Conservation (phyloP, 2,329 filamentous ascomycete species). For the Penicillium sp. region DNA sequence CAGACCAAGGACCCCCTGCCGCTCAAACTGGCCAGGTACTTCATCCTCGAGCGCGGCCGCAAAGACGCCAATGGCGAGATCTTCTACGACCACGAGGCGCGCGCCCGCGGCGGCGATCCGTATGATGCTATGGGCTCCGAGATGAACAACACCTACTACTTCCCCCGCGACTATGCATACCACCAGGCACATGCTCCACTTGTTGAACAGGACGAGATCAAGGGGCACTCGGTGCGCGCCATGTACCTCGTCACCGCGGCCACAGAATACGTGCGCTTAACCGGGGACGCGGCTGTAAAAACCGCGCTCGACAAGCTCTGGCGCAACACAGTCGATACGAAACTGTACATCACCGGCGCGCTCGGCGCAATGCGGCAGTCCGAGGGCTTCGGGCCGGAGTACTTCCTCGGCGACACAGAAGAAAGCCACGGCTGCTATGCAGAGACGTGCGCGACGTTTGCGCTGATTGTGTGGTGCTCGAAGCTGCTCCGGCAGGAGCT, state of each 20-base stretch:
- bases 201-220: conserved; percentile 50
- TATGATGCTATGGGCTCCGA: conserved; percentile 46
- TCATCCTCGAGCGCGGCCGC: conserved; percentile 55
- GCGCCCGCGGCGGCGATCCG: conserved; percentile 41
- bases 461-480: conserved; percentile 13
- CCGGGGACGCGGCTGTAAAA: conserved; percentile 28
- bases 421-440: conserved; percentile 62
- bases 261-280: conserved; percentile 50
- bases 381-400: conserved; percentile 59
- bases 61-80: conserved; percentile 45
- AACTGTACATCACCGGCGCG: conserved; percentile 62
- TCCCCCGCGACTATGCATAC: conserved; percentile 45
- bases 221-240: conserved; percentile 58
- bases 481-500: conserved; percentile 25
- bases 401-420: conserved; percentile 56
- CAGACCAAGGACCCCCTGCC: conserved; percentile 36
- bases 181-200: conserved; percentile 57
- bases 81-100: conserved; percentile 55
- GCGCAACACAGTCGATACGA: conserved; percentile 58
- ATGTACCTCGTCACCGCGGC: conserved; percentile 59
- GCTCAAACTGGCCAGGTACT: conserved; percentile 52
- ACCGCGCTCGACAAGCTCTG: conserved; percentile 49
- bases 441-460: conserved; percentile 55
- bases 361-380: conserved; percentile 57
- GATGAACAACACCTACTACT: conserved; percentile 34